Evolutionary conservation across 768 basidiomycete genomes (phyloP).

Genomic region (Lactifluus pinguis): DNA sequence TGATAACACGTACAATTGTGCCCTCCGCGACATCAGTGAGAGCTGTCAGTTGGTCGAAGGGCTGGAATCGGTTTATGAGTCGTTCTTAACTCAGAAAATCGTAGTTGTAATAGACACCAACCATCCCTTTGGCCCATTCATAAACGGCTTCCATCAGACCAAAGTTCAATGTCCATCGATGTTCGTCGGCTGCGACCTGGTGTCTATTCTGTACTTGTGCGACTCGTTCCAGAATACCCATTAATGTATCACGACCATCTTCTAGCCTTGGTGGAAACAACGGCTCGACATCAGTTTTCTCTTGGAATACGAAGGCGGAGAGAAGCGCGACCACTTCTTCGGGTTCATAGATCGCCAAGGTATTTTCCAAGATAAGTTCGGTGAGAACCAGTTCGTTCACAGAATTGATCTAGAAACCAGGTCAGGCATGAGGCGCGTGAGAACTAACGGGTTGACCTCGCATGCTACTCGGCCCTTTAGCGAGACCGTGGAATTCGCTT

Average conservation of each 20-base stretch:
- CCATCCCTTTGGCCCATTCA: slow-evolving; percentile 99
- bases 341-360: slow-evolving; percentile 80
- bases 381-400: slow-evolving; percentile 95
- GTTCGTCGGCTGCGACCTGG: slow-evolving; percentile 72
- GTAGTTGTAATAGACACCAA: slow-evolving; percentile 28
- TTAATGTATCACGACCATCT: slow-evolving; percentile 70
- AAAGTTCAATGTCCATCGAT: slow-evolving; percentile 72
- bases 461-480: slow-evolving; percentile 97
- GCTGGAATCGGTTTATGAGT: slow-evolving; percentile 38
- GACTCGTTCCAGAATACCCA: slow-evolving; percentile 70
- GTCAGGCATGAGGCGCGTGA: background rate
- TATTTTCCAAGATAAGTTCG: slow-evolving; percentile 94
- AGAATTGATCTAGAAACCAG: slow-evolving; percentile 78
- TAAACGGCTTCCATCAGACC: slow-evolving; percentile 95
- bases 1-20: slow-evolving; percentile 94
- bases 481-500: slow-evolving; percentile 90
- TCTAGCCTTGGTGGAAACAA: slow-evolving; percentile 69
- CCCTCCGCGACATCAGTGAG: slow-evolving; percentile 95
- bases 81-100: background rate
- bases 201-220: slow-evolving; percentile 70
- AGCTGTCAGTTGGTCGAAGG: slow-evolving; percentile 88
- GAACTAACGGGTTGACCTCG: slow-evolving; percentile 48
- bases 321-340: slow-evolving; percentile 95
- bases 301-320: slow-evolving; percentile 96
- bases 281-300: slow-evolving; percentile 91